Conservation (phyloP, 129 eudicot species). For the Oenanthe sinensis region DNA sequence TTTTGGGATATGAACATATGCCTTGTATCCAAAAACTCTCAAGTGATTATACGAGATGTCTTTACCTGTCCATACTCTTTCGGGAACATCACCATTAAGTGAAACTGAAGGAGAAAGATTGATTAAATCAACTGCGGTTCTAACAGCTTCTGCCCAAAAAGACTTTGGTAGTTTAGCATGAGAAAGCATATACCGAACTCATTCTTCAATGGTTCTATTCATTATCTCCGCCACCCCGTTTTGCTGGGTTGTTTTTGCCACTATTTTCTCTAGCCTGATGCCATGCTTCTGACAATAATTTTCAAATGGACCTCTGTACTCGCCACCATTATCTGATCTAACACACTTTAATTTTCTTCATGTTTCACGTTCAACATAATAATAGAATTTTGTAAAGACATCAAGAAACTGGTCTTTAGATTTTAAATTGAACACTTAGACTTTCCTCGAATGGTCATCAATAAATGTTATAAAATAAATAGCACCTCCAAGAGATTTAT, state of each 20-base stretch:
- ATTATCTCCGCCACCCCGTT: conserved; percentile 9
- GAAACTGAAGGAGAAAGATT: too few species aligned
- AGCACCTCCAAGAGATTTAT: not conserved
- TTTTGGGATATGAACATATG: conserved; percentile 13
- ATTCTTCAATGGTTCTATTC: conserved; percentile 8
- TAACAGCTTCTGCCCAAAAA: too few species aligned
- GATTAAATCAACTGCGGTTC: too few species aligned
- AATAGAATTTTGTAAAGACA: conserved; percentile 12
- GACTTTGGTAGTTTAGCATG: not conserved
- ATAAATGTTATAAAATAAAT: conserved; percentile 20
- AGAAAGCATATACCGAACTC: not conserved
- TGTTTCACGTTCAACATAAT: conserved; percentile 13
- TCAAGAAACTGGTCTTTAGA: conserved; percentile 16
- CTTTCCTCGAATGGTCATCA: conserved; percentile 21
- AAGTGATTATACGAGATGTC: too few species aligned
- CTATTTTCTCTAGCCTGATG: not conserved
- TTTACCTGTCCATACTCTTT: too few species aligned
- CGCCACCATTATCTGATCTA: conserved; percentile 6
- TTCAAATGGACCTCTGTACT: conserved; percentile 9
- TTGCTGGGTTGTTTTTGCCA: not conserved
- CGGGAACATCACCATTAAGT: too few species aligned
- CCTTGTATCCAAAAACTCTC: too few species aligned
- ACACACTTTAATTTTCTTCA: conserved; percentile 8
- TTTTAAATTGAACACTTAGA: conserved; percentile 15
- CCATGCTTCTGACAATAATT: too few species aligned